Evolutionary conservation across 768 basidiomycete species (phyloP).

Genomic region (Phaeotremella fagi): DNA sequence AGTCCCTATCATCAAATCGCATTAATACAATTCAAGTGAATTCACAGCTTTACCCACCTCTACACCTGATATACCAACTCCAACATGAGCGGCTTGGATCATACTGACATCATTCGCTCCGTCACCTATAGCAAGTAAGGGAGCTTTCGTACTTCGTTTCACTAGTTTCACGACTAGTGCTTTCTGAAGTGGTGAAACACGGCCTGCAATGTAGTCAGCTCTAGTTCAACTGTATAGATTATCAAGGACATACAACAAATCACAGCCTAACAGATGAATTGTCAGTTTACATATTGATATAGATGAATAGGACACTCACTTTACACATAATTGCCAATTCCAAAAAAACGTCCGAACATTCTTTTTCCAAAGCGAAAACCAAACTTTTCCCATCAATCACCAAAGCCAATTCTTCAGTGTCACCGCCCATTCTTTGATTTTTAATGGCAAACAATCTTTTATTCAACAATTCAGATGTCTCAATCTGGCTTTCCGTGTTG

Average conservation of each 20-base stretch:
- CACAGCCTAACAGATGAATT: constrained; percentile 57
- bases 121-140: constrained; percentile 94
- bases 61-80: constrained; percentile 94
- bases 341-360: constrained; percentile 78
- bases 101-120: constrained; percentile 98
- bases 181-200: constrained; percentile 95
- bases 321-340: constrained; percentile 98
- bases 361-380: constrained; percentile 87
- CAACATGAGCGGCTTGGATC: constrained; percentile 98
- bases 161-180: constrained; percentile 98
- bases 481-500: constrained; percentile 78
- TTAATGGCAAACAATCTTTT: constrained; percentile 89
- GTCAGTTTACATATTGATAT: constrained; percentile 1
- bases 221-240: background rate
- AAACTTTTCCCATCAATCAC: constrained; percentile 97
- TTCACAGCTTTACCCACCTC: constrained; percentile 57
- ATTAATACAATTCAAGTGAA: background rate
- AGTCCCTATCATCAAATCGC: constrained; percentile 62
- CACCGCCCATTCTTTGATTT: constrained; percentile 83
- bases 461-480: constrained; percentile 76
- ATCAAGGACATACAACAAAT: constrained; percentile 74
- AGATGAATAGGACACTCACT: constrained; percentile 12
- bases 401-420: constrained; percentile 89
- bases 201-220: constrained; percentile 56
- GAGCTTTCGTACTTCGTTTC: constrained; percentile 89